Evolutionary conservation across 2,329 filamentous ascomycete genomes (phyloP), one percentile per base, ranked within the genome.

Genomic region (Fusarium nygamai): DNA sequence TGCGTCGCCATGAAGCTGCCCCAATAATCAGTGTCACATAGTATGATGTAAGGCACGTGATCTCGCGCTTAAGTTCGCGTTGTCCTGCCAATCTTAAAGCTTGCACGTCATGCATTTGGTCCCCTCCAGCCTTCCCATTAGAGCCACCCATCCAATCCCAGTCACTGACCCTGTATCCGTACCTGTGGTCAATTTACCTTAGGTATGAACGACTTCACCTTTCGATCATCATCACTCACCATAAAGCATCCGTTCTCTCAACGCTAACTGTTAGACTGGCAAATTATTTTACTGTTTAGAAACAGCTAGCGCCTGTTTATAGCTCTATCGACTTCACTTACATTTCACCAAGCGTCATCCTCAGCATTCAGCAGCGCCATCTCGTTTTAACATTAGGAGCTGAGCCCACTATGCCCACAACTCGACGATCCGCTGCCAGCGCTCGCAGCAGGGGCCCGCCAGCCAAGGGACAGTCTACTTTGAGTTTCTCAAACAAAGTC

Each of bases 401-500:
- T 48, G 39, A 69, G n/a, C 59, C 62, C 76, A 82, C 73, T 53
- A 89, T 89, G 87, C 86, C 87, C 48, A 80, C 83, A 58, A 87
- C 87, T 24, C 83, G 86, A 82, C 84, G 86, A 79, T 86, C 87
- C n/a, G 80, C 85, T 46, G 82, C 82, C 75, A 81, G 79, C 73
- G 76, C 80, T 71, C 80, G 82, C 53, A 76, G 82, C 63, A 80
- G 82, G 33, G 75, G 81, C 27, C 80, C 80, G 14, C 80, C 83
- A 53, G 78, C 80, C 68, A 88, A 86, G 78, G 83, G 83, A 41
- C 89, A 91, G 73, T 86, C 87, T 14, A 90, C 87, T 13, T 73
- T 79, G 43, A 89, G 86, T 79, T 91, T 91, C 83, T 86, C 88
- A 76, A 86, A 86, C 79, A 84, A 84, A 47, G 87, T 91, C 51